phyloP scores from a whole-genome alignment of 1,139 yeast genomes.

The Suhomyces guaymorum region DNA sequence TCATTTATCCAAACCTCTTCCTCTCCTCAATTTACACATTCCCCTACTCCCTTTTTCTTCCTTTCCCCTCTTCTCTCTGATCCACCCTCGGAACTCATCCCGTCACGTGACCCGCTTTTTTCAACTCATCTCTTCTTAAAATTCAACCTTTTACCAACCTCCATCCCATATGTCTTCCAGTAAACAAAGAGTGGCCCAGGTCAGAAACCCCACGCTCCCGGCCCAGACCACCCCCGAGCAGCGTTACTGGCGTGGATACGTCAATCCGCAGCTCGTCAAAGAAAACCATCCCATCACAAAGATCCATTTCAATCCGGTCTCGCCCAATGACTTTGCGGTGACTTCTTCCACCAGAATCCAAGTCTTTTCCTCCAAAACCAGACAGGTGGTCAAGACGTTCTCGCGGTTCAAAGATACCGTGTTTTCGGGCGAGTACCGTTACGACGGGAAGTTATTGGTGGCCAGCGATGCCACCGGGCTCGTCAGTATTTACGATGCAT shows the following conservation, averaged over 20 bases:
- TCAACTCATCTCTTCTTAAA: slow-evolving; percentile 16
- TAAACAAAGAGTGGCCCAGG: slow-evolving; percentile 65
- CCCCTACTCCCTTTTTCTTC: too few relatives aligned
- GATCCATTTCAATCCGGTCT: slow-evolving; percentile 79
- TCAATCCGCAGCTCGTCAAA: slow-evolving; percentile 83
- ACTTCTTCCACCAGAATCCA: slow-evolving; percentile 91
- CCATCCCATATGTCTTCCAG: slow-evolving; percentile 68
- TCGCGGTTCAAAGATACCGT: slow-evolving; percentile 92
- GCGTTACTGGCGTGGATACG: slow-evolving; percentile 87
- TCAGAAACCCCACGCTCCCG: slow-evolving; percentile 73
- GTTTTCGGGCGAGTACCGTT: slow-evolving; percentile 77
- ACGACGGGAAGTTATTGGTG: slow-evolving; percentile 78
- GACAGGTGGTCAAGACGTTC: slow-evolving; percentile 86
- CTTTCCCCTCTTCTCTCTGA: too few relatives aligned
- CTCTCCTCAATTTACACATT: too few relatives aligned
- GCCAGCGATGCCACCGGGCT: slow-evolving; percentile 91
- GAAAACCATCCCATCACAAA: slow-evolving; percentile 92
- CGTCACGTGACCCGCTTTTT: too few relatives aligned
- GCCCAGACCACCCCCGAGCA: slow-evolving; percentile 89
- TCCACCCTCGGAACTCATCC: too few relatives aligned
- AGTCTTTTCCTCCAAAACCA: slow-evolving; percentile 85
- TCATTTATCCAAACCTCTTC: too few relatives aligned
- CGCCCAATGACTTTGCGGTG: slow-evolving; percentile 92
- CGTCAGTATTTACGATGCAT: slow-evolving; percentile 80
- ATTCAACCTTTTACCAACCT: slow-evolving; percentile 3